phyloP scores from a whole-genome alignment of 306 rosid species.

The Glycine tomentella region DNA sequence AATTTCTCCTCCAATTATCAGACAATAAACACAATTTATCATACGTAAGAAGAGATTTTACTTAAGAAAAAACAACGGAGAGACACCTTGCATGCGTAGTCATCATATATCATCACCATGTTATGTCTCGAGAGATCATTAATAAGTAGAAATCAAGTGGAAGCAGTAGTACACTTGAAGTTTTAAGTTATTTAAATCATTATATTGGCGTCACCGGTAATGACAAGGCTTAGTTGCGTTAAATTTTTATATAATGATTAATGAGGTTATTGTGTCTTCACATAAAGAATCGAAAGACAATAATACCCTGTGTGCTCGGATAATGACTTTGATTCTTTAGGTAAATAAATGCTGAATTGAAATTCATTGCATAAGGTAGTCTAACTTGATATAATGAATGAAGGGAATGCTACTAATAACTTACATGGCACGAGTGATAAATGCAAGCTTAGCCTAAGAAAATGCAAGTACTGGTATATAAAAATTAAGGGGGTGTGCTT shows the following conservation, averaged over 20 bases:
- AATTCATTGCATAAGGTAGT: neutral
- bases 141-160: slow-evolving; percentile 22
- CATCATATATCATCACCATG: neutral
- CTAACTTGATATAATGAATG: neutral
- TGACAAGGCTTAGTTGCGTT: slow-evolving; percentile 1
- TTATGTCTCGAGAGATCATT: neutral
- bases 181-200: slow-evolving; percentile 5
- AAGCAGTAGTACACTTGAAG: slow-evolving; percentile 33
- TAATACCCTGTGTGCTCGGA: neutral
- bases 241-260: neutral
- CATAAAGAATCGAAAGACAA: neutral
- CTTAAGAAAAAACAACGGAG: neutral
- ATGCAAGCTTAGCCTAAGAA: too few relatives aligned
- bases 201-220: neutral
- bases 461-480: too few relatives aligned
- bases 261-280: neutral
- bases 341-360: neutral
- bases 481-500: neutral
- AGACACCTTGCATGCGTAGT: slow-evolving; percentile 5
- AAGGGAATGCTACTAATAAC: neutral
- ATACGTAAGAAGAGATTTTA: neutral
- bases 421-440: neutral
- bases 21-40: neutral
- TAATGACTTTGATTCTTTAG: neutral
- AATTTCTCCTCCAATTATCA: too few relatives aligned